These are phyloP conservation scores for Chimonanthus salicifolius DNA, from an alignment of 164 flowering plant genomes.

Conservation along the genomic window DNA sequence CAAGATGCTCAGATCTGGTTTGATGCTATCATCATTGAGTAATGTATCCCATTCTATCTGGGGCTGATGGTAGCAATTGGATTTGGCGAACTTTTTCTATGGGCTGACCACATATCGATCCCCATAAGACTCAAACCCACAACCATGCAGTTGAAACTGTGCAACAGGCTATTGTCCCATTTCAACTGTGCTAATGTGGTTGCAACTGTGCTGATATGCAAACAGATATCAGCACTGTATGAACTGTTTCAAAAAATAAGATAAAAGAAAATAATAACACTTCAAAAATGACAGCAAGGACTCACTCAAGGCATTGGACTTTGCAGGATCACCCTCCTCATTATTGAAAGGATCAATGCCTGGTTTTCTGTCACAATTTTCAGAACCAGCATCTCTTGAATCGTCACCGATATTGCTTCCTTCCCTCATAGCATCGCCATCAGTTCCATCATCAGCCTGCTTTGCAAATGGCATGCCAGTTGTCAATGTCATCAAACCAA, in stretches of 20 bases:
- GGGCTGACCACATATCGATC: too few species aligned
- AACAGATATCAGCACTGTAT: background rate
- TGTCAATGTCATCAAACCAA: background rate
- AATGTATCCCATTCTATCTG: too few species aligned
- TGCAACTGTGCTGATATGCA: too few species aligned
- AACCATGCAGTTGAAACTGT: too few species aligned
- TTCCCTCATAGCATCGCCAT: conserved; percentile 2
- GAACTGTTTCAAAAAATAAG: background rate
- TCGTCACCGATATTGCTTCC: background rate
- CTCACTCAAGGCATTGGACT: conserved; percentile 83
- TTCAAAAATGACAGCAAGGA: conserved; percentile 8
- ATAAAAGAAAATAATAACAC: background rate
- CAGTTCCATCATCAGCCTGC: conserved; percentile 39
- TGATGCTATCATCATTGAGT: background rate
- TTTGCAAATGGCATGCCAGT: conserved; percentile 17
- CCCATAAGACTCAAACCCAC: too few species aligned
- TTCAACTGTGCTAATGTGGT: too few species aligned
- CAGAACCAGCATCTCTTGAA: conserved; percentile 12
- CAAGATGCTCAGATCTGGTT: background rate
- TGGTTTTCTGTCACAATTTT: conserved; percentile 21
- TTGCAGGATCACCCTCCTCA: conserved; percentile 63
- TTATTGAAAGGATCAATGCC: conserved; percentile 69
- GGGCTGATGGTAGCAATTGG: too few species aligned
- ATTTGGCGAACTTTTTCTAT: too few species aligned
- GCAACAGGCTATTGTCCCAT: too few species aligned